Percentiles rank a stretch among this genome's conserved stretches.
Evolutionary conservation across 306 rosid species (phyloP).

Genomic region (Dryas drummondii): DNA sequence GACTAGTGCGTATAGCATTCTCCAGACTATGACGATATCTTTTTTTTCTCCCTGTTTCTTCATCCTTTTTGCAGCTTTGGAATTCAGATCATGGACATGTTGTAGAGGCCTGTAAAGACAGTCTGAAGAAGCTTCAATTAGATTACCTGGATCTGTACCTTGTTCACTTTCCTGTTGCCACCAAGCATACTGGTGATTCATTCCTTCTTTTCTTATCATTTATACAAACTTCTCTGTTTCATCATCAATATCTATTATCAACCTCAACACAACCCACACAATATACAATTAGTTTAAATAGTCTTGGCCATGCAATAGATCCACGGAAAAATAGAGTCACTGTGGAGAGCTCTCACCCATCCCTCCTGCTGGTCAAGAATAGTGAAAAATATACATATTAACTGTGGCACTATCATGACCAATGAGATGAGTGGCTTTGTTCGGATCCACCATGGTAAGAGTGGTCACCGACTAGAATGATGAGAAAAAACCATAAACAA

Average conservation of each 20-base stretch:
- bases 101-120: slow-evolving; percentile 67
- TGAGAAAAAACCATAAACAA: too few relatives aligned
- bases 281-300: too few relatives aligned
- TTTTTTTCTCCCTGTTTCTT: not conserved
- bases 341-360: too few relatives aligned
- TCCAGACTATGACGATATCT: slow-evolving; percentile 1
- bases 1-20: not conserved
- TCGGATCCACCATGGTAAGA: too few relatives aligned
- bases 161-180: slow-evolving; percentile 68
- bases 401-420: too few relatives aligned
- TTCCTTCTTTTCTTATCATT: not conserved
- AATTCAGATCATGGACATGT: slow-evolving; percentile 88
- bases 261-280: too few relatives aligned
- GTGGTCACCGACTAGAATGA: too few relatives aligned
- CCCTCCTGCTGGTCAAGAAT: too few relatives aligned
- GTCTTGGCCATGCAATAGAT: too few relatives aligned
- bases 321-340: too few relatives aligned
- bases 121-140: slow-evolving; percentile 69
- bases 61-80: slow-evolving; percentile 56
- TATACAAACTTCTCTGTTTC: not conserved
- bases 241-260: not conserved
- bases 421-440: too few relatives aligned
- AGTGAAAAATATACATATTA: too few relatives aligned
- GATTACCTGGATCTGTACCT: slow-evolving; percentile 69
- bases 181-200: slow-evolving; percentile 55